These are phyloP conservation scores for Leccinum boreale DNA, from an alignment of 768 basidiomycete species.

Conservation along the genomic window DNA sequence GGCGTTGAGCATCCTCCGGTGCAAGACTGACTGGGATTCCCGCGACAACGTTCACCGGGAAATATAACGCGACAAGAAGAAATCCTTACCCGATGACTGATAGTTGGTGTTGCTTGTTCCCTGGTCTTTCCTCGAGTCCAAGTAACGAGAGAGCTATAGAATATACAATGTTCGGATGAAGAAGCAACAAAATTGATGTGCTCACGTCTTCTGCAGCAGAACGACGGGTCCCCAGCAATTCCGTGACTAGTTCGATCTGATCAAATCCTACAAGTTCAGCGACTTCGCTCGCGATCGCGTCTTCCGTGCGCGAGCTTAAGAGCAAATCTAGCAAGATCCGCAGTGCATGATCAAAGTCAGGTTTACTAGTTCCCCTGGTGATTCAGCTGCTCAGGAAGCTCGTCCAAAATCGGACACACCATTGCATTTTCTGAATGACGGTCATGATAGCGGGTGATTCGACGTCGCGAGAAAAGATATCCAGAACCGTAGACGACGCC, in stretches of 20 bases:
- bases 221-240: constrained; percentile 59
- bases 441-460: not conserved
- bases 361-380: constrained; percentile 13
- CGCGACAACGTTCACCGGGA: not conserved
- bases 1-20: constrained; percentile 49
- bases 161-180: not conserved
- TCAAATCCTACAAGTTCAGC: constrained; percentile 84
- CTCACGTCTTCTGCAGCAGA: constrained; percentile 49
- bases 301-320: constrained; percentile 50
- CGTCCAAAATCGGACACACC: constrained; percentile 10
- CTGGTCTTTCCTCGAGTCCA: not conserved
- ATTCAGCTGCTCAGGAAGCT: constrained; percentile 1
- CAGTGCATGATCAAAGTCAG: constrained; percentile 4
- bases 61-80: not conserved
- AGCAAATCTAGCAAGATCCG: constrained; percentile 37
- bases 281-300: constrained; percentile 74
- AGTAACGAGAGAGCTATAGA: constrained; percentile 16
- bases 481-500: constrained; percentile 33
- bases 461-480: constrained; percentile 20
- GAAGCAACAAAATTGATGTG: not conserved
- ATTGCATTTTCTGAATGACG: constrained; percentile 11
- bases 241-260: constrained; percentile 71
- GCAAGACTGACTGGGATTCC: constrained; percentile 31
- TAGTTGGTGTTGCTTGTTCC: not conserved
- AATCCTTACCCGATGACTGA: constrained; percentile 8